Evolutionary conservation across 176 grass and related monocot genomes (phyloP), one percentile per base, ranked within the genome.

Genomic region (Thinopyrum elongatum): DNA sequence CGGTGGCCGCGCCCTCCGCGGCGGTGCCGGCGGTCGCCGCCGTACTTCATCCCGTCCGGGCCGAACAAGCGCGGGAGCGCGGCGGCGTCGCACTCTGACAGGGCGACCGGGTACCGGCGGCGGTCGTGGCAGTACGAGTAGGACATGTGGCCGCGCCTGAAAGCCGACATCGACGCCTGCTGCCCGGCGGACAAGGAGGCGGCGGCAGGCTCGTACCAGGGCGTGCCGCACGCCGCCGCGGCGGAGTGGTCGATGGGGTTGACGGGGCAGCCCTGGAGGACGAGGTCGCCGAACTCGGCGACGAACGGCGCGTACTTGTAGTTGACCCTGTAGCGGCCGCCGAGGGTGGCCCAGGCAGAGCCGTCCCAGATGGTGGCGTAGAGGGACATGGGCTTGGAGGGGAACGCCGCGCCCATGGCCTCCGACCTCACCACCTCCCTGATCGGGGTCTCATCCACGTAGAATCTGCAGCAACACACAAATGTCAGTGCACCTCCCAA

Each of bases 291-390:
- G 76, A 98, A 98, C 85, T 98, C 77, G 61, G 95, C 95, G 10
- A 92, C 89, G 77, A 94, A 98, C 3, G 95, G 95, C 16, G 95
- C 95, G 88, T 98, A 98, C 75, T 89, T 98, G 76, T 98, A 98
- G 86, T 95, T 83, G 46, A 89, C 93, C 85, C 83, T 88, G 89
- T 98, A 98, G 15, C 95, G 91, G 33, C 95, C 95, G 39, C 95
- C 95, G 7, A 89, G 89, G 38, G 93, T 98, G 41, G 95, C 95
- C 95, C 95, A 98, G 33, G 81, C 63, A 2, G 95, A 98, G 64
- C 95, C 95, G 86, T 98, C 95, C 95, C 95, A 98, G 78, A 98
- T 98, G 38, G 95, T 98, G 36, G 95, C 93, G 83, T 98, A 98
- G 12, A 98, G 91, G 25, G 95, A 82, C 93, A 98, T 98, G 3